Conservation (phyloP, 345 rosid species). For the Ceriops tagal region DNA sequence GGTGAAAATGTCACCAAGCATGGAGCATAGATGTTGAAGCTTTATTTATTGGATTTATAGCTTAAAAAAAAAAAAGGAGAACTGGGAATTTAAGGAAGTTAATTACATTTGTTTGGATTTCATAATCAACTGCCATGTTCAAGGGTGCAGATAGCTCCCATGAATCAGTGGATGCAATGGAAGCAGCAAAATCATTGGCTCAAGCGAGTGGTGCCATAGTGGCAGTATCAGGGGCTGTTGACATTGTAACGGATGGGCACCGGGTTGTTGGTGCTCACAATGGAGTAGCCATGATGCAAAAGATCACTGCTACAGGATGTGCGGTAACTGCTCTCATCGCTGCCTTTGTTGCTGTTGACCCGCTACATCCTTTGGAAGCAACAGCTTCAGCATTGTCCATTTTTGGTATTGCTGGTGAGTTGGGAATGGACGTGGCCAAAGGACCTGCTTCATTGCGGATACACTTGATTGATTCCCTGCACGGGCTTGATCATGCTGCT, state of each 20-base stretch:
- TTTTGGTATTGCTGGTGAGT: slow-evolving; percentile 82
- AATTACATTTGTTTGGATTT: neutral
- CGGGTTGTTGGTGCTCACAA: slow-evolving; percentile 58
- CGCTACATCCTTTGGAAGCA: slow-evolving; percentile 56
- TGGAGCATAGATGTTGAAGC: too few species aligned
- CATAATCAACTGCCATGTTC: slow-evolving; percentile 7
- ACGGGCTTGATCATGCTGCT: slow-evolving; percentile 54
- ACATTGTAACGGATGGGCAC: slow-evolving; percentile 68
- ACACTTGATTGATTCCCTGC: slow-evolving; percentile 73
- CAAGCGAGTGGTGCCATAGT: slow-evolving; percentile 54
- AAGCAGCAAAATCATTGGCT: slow-evolving; percentile 81
- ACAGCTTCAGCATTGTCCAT: slow-evolving; percentile 73
- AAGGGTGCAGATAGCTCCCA: slow-evolving; percentile 83
- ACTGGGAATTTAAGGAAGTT: too few species aligned
- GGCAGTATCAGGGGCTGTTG: slow-evolving; percentile 77
- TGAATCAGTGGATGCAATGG: slow-evolving; percentile 66
- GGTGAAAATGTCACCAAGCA: too few species aligned
- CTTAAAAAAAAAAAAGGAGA: too few species aligned
- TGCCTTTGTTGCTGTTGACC: slow-evolving; percentile 72
- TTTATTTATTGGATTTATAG: too few species aligned
- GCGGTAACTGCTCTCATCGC: slow-evolving; percentile 71
- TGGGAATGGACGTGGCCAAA: slow-evolving; percentile 60
- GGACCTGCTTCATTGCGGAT: slow-evolving; percentile 87
- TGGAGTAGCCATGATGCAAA: slow-evolving; percentile 84
- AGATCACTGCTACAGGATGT: slow-evolving; percentile 84